Base-by-base conservation (phyloP, 371 early-diverging fungal genomes). In the Lichtheimia ornata region DNA sequence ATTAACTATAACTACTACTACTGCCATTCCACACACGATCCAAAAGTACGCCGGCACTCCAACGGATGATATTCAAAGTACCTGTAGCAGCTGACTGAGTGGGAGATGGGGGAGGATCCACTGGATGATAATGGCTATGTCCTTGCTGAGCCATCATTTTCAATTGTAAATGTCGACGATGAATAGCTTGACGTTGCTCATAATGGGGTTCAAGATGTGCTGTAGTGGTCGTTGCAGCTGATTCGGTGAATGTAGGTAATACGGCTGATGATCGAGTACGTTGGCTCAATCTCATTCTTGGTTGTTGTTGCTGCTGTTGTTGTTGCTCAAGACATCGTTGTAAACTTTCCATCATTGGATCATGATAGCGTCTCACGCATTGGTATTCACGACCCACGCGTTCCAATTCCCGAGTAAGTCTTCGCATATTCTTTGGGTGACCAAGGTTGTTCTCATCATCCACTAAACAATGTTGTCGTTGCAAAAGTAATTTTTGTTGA, bases 401-500 rank as follows among this genome's bases (percentile, higher is more conserved):
- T 28, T 82, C 81, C 13, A 76, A 55, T 56, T 82, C 84, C 51
- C 73, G 76, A 22, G 78, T 79, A n/a, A 82, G 45, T 25, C 71
- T 66, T n/a, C 75, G 62, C 66, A 77, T 74, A 61, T 84, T 81
- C 3, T 74, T 73, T 9, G 83, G 83, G 62, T 82, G 79, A 30
- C 60, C 63, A 22, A 79, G 65, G 44, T 71, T 77, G 35, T 67
- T 74, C 49, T 79, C 83, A 56, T 84, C 82, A 52, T 81, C 77
- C 15, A 71, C 71, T n/a, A 72, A 54, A 25, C 73, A 69, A 52
- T 80, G 81, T 50, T 83, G 82, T 51, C 77, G 69, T 50, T 83
- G 81, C 14, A 82, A 56, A 59, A 80, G 58, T 0, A 82, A 58
- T 58, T 85, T 82, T 58, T 83, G 82, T 50, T 83, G 83, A 13